A percentile compares a stretch with the other conserved stretches of the same genome.
phyloP scores from a whole-genome alignment of 768 basidiomycete genomes.

The Gloeostereum incarnatum region DNA sequence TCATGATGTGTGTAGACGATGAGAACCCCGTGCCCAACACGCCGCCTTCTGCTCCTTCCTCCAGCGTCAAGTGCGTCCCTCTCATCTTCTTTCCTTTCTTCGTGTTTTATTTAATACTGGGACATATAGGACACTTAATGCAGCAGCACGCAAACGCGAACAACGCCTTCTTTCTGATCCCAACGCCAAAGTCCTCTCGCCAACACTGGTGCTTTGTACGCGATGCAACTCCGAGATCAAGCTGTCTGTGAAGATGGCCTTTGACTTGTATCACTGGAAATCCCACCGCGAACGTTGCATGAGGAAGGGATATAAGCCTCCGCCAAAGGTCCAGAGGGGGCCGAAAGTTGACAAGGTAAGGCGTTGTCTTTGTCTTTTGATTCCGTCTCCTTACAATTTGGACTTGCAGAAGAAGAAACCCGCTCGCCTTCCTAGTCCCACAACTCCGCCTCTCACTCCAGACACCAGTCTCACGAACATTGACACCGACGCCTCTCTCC shows the following conservation, averaged over 20 bases:
- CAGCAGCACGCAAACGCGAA: background rate
- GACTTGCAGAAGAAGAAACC: too few relatives aligned
- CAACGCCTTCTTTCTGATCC: background rate
- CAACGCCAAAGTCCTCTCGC: background rate
- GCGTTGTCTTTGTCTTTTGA: too few relatives aligned
- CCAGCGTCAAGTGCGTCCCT: background rate
- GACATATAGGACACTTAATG: background rate
- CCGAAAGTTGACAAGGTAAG: too few relatives aligned
- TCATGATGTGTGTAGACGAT: too few relatives aligned
- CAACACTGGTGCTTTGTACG: background rate
- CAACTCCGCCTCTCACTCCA: too few relatives aligned
- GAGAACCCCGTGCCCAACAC: background rate
- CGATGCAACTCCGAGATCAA: background rate
- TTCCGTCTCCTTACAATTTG: too few relatives aligned
- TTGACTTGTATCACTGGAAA: background rate
- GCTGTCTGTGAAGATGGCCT: background rate
- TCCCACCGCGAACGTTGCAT: background rate
- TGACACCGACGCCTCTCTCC: too few relatives aligned
- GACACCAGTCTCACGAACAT: too few relatives aligned
- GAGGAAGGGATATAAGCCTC: too few relatives aligned
- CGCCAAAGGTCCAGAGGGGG: too few relatives aligned
- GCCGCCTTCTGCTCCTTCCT: background rate
- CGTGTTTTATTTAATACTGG: background rate
- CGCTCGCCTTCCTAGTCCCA: too few relatives aligned
- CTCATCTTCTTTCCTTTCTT: background rate